Base-by-base conservation (phyloP, 2,329 filamentous ascomycete species). In the Ceratocystis papillata region DNA sequence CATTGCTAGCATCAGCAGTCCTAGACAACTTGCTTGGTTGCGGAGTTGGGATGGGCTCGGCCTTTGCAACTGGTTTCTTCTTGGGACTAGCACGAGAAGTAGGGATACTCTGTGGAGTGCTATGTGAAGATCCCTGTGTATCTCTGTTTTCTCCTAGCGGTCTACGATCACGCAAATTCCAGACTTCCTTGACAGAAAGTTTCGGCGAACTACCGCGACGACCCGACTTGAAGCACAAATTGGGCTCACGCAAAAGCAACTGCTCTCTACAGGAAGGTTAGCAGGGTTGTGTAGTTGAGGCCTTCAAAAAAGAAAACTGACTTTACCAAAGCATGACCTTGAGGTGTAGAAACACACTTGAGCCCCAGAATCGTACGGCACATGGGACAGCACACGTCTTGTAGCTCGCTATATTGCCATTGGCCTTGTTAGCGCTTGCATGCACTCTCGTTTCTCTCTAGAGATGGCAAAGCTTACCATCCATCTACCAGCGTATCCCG, bases 241-340 rank as follows among this genome's bases (percentile, higher is more conserved):
- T 65, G 30, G 64, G 64, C 37, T 61, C 64, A n/a, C 72, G 72
- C 6, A 78, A 71, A 15, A 78, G 70, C 15, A 76, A 67, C 66
- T 78, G 76, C 57, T 72, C 72, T 30, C 77, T 79, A 44, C 45
- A 8, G 25, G 4, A 20, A 8, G 33, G 68, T 67, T 70, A 69
- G 60, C 6, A 30, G 15, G 45, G n/a, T 10, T 44, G 5, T 12
- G 33, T 8, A 20, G 12, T 15, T 20, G 20, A 41, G 20, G 30
- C 41, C 8, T 17, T 44, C 25, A 3, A 17, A 12, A 45, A 17
- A 57, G 46, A 7, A 46, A n/a, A 69, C 74, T 69, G 69, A 79
- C 78, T 73, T 68, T 20, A 73, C 66, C 28, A 79, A 67, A 25
- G 75, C 73, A 69, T 78, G 76, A 60, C 76, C 76, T 0, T 71